A percentile compares a stretch with the other conserved stretches of the same genome.
Evolutionary conservation across 2,329 filamentous ascomycete genomes (phyloP).

Genomic region (Leptographium procerum): DNA sequence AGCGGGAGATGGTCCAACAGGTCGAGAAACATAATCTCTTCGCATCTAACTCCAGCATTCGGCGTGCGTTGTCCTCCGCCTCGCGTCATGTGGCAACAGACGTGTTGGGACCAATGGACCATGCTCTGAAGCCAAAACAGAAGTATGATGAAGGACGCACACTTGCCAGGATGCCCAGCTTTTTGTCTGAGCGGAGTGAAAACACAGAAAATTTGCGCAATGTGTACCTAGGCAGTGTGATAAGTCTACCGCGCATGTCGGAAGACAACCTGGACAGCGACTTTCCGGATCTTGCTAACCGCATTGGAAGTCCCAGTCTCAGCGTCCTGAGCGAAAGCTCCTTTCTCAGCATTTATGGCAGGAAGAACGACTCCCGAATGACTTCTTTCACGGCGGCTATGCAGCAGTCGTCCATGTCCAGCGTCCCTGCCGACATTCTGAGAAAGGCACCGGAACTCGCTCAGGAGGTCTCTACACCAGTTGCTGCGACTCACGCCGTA

Average conservation of each 20-base stretch:
- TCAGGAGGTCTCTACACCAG: background rate
- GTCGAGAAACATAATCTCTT: constrained; percentile 28
- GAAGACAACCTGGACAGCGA: constrained; percentile 27
- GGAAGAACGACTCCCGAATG: constrained; percentile 21
- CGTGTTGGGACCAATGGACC: background rate
- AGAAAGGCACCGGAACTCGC: background rate
- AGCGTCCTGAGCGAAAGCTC: constrained; percentile 59
- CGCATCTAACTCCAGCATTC: constrained; percentile 18
- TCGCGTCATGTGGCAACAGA: constrained; percentile 3
- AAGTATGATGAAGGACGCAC: constrained; percentile 22
- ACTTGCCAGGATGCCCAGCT: constrained; percentile 51
- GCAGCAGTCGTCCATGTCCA: constrained; percentile 10
- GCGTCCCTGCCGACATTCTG: background rate
- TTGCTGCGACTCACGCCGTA: background rate
- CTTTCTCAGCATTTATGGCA: constrained; percentile 53
- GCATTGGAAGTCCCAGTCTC: constrained; percentile 45
- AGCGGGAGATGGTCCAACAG: constrained; percentile 40
- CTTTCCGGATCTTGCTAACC: constrained; percentile 22
- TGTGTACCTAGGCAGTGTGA: constrained; percentile 43
- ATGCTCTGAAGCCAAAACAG: constrained; percentile 16
- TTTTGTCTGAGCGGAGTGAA: constrained; percentile 48
- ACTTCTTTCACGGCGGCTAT: constrained; percentile 11
- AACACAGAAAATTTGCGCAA: constrained; percentile 50
- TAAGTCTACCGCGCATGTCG: constrained; percentile 36
- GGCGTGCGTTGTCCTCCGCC: constrained; percentile 11